Evolutionary conservation across 345 rosid genomes (phyloP).

Genomic region (Sonneratia alba): DNA sequence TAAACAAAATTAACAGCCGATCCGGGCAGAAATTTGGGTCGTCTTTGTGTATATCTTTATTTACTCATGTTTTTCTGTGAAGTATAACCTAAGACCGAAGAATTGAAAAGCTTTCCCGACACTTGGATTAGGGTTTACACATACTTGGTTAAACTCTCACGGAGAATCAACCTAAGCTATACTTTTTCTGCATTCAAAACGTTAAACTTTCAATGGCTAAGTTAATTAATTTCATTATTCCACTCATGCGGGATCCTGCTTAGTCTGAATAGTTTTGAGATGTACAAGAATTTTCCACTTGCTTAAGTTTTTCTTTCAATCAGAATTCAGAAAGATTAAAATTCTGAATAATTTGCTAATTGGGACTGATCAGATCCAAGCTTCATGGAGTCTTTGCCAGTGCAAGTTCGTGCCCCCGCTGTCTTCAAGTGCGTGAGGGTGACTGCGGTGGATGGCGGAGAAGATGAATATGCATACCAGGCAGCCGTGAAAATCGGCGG

Average conservation of each 20-base stretch:
- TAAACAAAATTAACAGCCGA: not conserved
- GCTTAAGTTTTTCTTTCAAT: too few relatives aligned
- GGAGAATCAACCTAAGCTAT: too few relatives aligned
- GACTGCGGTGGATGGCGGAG: conserved; percentile 86
- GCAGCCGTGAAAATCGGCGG: conserved; percentile 88
- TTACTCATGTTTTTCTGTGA: not conserved
- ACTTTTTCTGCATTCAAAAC: not conserved
- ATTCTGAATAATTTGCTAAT: not conserved
- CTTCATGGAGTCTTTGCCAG: conserved; percentile 58
- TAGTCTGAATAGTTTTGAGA: not conserved
- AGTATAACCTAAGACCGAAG: not conserved
- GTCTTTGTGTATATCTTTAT: not conserved
- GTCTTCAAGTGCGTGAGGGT: conserved; percentile 93
- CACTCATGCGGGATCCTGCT: not conserved
- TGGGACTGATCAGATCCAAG: conserved; percentile 37
- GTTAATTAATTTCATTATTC: not conserved
- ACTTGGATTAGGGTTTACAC: not conserved
- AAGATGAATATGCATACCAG: conserved; percentile 86
- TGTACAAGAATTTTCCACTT: not conserved
- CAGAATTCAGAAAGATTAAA: not conserved
- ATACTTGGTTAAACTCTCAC: not conserved
- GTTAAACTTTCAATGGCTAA: not conserved
- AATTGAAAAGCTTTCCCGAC: not conserved
- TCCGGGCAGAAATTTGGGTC: not conserved
- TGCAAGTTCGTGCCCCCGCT: conserved; percentile 75